Base-by-base conservation (phyloP, 306 rosid species). In the Dalbergia oliveri region DNA sequence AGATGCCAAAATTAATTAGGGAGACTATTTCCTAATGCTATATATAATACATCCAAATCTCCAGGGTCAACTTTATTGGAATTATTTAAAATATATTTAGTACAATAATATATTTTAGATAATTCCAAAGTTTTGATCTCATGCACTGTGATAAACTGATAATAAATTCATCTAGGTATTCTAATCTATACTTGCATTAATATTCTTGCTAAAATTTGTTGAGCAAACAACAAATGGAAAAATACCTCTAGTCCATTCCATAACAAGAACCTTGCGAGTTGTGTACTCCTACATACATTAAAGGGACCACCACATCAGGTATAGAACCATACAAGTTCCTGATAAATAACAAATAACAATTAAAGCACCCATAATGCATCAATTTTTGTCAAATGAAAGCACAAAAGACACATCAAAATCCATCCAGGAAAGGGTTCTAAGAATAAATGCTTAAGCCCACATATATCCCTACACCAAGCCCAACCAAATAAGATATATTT, bases 231-330 rank as follows among this genome's bases (percentile, higher is more conserved):
- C 23, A 78, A 68, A 59, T 45, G 63, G 76, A 56, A 79, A 41
- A 73, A 54, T 91, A 94, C 99, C 97, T 94, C 93, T n/a, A 62
- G 92, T 82, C 99, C 99, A 94, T 75, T 94, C 97, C 99, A 92
- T 94, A 41, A 89, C 88, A 77, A 94, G 94, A 77, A 94, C 95
- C 82, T 89, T 93, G 35, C 89, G 97, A 69, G 92, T 88, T 54
- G 97, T 88, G 82, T 91, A 89, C 66, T 90, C 93, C 70, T 39
- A n/a, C 76, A 75, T 88, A 87, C 97, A 91, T 94, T 83, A 87
- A 78, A 76, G 99, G 99, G 83, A 92, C 91, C 81, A 88, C 65
- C 72, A 94, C 97, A 85, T 94, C 97, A 19, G 79, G 88, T 85
- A 92, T 83, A 19, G 88, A 85, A 13, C 99, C 99, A 80, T 92